Conservation (phyloP, 2,329 filamentous ascomycete genomes). For the Penicillium palitans region DNA sequence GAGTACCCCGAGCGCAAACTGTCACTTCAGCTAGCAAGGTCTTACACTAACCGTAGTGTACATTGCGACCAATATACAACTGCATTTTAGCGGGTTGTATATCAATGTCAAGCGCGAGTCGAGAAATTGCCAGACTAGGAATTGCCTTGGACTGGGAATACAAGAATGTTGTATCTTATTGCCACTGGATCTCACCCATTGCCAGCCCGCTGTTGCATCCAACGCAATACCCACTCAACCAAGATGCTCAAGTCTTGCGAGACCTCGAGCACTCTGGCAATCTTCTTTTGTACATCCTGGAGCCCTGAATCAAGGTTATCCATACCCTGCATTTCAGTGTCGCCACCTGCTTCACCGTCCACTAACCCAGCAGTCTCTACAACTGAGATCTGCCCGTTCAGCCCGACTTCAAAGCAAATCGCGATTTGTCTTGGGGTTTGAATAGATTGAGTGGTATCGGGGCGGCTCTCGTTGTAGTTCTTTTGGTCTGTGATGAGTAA, state of each 20-base stretch:
- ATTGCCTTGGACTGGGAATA: background rate
- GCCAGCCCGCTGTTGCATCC: slow-evolving; percentile 34
- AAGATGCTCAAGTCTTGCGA: slow-evolving; percentile 48
- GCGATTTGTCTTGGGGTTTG: slow-evolving; percentile 26
- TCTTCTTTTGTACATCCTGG: slow-evolving; percentile 35
- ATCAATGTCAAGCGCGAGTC: background rate
- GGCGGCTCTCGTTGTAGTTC: slow-evolving; percentile 5
- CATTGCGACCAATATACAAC: background rate
- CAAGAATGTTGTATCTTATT: background rate
- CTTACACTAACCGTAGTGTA: background rate
- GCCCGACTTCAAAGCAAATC: slow-evolving; percentile 42
- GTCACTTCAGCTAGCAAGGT: background rate
- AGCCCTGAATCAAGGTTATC: slow-evolving; percentile 16
- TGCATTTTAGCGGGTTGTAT: background rate
- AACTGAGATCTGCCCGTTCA: slow-evolving; percentile 44
- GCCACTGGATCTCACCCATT: slow-evolving; percentile 19
- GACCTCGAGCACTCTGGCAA: slow-evolving; percentile 42
- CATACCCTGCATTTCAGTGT: slow-evolving; percentile 22
- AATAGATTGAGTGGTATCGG: slow-evolving; percentile 11
- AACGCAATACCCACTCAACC: slow-evolving; percentile 47
- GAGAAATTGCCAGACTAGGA: background rate
- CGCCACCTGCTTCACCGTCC: slow-evolving; percentile 20
- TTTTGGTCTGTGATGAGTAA: slow-evolving; percentile 36
- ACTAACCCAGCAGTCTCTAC: slow-evolving; percentile 40
- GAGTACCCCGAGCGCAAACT: background rate